These are phyloP conservation scores for Pseudogymnoascus pannorum DNA, from an alignment of 2,329 filamentous ascomycete species.

Conservation along the genomic window DNA sequence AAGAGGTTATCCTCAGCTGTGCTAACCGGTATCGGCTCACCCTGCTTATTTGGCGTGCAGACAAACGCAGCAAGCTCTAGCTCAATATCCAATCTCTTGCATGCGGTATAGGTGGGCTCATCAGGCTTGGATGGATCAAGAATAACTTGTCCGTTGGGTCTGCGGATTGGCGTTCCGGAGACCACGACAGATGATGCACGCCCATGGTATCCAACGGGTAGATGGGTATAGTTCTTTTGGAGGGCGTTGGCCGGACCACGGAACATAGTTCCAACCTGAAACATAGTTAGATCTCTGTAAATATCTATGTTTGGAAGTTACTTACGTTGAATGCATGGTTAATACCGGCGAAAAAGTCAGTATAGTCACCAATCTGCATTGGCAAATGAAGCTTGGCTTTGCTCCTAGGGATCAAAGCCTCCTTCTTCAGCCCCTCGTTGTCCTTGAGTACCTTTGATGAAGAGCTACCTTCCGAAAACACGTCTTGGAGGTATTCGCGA, in stretches of 20 bases:
- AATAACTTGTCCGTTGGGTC: conserved; percentile 69
- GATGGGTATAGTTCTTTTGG: conserved; percentile 73
- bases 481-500: conserved; percentile 58
- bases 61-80: conserved; percentile 74
- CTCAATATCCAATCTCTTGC: conserved; percentile 67
- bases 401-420: conserved; percentile 50
- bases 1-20: conserved; percentile 67
- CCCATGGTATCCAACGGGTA: conserved; percentile 78
- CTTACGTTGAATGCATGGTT: conserved; percentile 63
- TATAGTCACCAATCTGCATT: conserved; percentile 75
- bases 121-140: conserved; percentile 55
- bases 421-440: conserved; percentile 49
- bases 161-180: conserved; percentile 64
- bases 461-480: conserved; percentile 54
- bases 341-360: conserved; percentile 75
- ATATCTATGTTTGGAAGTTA: conserved; percentile 9
- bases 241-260: conserved; percentile 65
- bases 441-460: conserved; percentile 55
- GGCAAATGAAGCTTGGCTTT: conserved; percentile 62
- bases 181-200: conserved; percentile 68
- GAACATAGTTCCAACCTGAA: conserved; percentile 57
- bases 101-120: conserved; percentile 55
- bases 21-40: conserved; percentile 53
- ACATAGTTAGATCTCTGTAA: conserved; percentile 11
- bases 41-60: conserved; percentile 55